phyloP scores from a whole-genome alignment of 1,284 basidiomycete genomes.

The Ustilago loliicola region DNA sequence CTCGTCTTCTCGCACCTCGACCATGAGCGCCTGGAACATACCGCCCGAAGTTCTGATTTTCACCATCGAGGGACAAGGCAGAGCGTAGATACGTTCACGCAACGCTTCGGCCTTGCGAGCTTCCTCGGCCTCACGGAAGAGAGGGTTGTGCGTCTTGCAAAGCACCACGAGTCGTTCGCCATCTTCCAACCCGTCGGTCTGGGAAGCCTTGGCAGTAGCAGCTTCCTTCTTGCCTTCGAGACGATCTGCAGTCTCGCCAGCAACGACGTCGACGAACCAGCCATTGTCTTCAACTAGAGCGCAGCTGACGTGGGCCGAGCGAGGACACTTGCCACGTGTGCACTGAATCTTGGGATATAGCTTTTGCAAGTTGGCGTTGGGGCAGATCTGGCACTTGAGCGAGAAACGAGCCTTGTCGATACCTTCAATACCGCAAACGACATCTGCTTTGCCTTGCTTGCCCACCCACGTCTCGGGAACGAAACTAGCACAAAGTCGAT shows the following conservation, averaged over 20 bases:
- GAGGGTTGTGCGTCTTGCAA: constrained; percentile 67
- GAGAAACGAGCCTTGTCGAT: constrained; percentile 63
- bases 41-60: constrained; percentile 56
- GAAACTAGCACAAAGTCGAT: constrained; percentile 66
- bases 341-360: constrained; percentile 95
- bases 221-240: constrained; percentile 57
- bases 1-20: constrained; percentile 39
- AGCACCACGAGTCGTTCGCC: constrained; percentile 65
- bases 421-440: constrained; percentile 59
- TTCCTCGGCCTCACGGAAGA: constrained; percentile 52
- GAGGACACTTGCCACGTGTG: constrained; percentile 90
- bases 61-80: constrained; percentile 41
- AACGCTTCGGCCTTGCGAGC: constrained; percentile 47
- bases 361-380: constrained; percentile 77
- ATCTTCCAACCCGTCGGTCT: constrained; percentile 19
- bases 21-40: constrained; percentile 53
- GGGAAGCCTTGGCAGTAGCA: constrained; percentile 5
- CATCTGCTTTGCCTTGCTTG: constrained; percentile 43
- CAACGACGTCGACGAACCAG: constrained; percentile 64
- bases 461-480: constrained; percentile 67
- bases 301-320: constrained; percentile 93
- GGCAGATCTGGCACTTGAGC: constrained; percentile 85
- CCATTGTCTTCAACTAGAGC: constrained; percentile 73
- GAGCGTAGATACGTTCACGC: constrained; percentile 40
- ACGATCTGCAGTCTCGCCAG: constrained; percentile 53